These are phyloP conservation scores for Amniculicola lignicola DNA, from an alignment of 495 filamentous ascomycete species.

Conservation along the genomic window DNA sequence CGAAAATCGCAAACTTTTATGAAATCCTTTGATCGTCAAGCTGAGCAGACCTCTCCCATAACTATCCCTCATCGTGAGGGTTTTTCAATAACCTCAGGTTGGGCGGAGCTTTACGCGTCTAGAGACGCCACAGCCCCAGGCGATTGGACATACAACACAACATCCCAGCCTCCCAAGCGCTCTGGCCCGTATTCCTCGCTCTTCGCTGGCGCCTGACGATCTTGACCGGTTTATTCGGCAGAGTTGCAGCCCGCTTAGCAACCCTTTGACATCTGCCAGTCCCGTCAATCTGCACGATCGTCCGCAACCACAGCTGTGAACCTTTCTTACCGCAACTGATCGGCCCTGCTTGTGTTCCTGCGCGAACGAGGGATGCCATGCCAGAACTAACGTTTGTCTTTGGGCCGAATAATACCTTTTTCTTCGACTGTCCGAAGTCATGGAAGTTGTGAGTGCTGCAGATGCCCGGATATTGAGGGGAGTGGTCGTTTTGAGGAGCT, in stretches of 20 bases:
- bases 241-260: background rate
- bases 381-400: conserved; percentile 32
- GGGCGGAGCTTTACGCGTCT: no score
- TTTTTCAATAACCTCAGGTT: no score
- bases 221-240: conserved; percentile 5
- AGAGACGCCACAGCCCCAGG: background rate
- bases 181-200: conserved; percentile 4
- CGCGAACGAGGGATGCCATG: conserved; percentile 13
- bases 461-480: background rate
- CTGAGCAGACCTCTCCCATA: no score
- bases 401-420: conserved; percentile 34
- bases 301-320: background rate
- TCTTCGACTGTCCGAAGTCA: conserved; percentile 36
- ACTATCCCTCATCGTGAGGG: no score
- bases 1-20: no score
- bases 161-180: background rate
- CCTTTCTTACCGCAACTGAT: background rate
- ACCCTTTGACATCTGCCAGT: background rate
- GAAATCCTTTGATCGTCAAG: no score
- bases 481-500: background rate
- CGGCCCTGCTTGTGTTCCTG: background rate
- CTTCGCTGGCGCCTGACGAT: background rate
- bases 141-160: background rate
- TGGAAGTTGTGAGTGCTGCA: conserved; percentile 31
- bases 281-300: no score